These are phyloP conservation scores for Psilocybe tampanensis DNA, from an alignment of 768 basidiomycete species.

Conservation along the genomic window DNA sequence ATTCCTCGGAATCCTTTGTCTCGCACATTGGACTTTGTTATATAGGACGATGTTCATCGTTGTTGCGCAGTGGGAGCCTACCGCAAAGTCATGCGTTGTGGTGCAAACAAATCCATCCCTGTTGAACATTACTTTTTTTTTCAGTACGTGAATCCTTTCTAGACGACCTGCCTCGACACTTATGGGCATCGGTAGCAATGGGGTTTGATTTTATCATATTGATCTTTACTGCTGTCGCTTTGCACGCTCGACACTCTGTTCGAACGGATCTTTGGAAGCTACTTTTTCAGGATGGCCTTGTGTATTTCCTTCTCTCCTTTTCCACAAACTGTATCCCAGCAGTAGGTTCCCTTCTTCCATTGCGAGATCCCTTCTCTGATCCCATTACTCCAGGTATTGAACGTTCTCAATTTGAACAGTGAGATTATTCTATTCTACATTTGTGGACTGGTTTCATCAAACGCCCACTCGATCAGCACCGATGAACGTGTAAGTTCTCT, in stretches of 20 bases:
- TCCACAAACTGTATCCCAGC: constrained; percentile 70
- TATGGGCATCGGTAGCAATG: constrained; percentile 51
- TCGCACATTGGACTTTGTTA: constrained; percentile 67
- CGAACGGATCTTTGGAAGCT: constrained; percentile 67
- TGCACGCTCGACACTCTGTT: constrained; percentile 52
- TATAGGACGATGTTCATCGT: constrained; percentile 75
- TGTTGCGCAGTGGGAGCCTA: constrained; percentile 51
- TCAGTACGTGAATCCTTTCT: constrained; percentile 52
- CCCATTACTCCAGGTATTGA: constrained; percentile 42
- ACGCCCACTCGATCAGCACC: constrained; percentile 36
- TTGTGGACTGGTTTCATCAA: neutral
- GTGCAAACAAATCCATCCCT: constrained; percentile 53
- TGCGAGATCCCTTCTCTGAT: neutral
- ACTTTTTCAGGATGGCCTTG: constrained; percentile 73
- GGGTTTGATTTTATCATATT: constrained; percentile 67
- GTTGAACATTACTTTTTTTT: constrained; percentile 69
- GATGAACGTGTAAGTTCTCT: constrained; percentile 60
- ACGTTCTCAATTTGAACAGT: constrained; percentile 63
- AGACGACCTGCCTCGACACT: neutral
- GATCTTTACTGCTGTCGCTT: constrained; percentile 52
- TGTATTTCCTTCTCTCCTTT: constrained; percentile 69
- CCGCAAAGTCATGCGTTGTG: constrained; percentile 48
- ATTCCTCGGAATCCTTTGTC: constrained; percentile 53
- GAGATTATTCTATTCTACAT: constrained; percentile 20
- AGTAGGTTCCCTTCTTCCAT: constrained; percentile 37